A percentile compares a stretch with the other conserved stretches of the same genome.
Conservation (phyloP, 106 monocot genomes). For the Ottelia alismoides region DNA sequence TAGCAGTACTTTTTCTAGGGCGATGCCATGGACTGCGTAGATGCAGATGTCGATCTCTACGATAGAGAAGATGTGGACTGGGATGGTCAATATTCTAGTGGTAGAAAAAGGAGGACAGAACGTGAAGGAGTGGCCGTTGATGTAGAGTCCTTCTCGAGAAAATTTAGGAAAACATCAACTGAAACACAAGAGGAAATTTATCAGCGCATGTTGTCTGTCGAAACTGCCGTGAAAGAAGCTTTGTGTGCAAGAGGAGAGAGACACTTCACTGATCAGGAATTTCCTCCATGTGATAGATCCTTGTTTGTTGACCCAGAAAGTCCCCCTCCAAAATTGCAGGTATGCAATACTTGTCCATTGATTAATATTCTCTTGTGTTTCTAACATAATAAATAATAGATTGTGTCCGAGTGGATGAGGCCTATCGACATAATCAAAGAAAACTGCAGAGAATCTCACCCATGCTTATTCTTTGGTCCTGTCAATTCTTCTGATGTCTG, state of each 20-base stretch:
- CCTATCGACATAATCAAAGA: conserved; percentile 72
- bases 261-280: conserved; percentile 90
- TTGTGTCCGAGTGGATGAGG: conserved; percentile 97
- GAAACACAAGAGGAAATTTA: conserved; percentile 90
- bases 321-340: conserved; percentile 77
- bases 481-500: conserved; percentile 99
- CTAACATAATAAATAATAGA: conserved; percentile 19
- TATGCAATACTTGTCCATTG: too few species aligned
- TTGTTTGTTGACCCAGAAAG: conserved; percentile 85
- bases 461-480: conserved; percentile 86
- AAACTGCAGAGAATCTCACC: conserved; percentile 36
- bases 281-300: conserved; percentile 88
- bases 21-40: conserved; percentile 89
- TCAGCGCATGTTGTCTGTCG: conserved; percentile 82
- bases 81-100: conserved; percentile 99
- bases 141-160: conserved; percentile 67
- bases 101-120: conserved; percentile 67
- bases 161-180: conserved; percentile 56
- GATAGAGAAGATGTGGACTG: conserved; percentile 98
- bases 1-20: too few species aligned
- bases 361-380: background rate
- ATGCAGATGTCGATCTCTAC: conserved; percentile 77
- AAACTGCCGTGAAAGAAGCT: conserved; percentile 88
- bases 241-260: conserved; percentile 56
- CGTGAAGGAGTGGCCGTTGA: conserved; percentile 78